Evolutionary conservation across 1,284 basidiomycete species (phyloP).

Genomic region (Vanrija sp.): DNA sequence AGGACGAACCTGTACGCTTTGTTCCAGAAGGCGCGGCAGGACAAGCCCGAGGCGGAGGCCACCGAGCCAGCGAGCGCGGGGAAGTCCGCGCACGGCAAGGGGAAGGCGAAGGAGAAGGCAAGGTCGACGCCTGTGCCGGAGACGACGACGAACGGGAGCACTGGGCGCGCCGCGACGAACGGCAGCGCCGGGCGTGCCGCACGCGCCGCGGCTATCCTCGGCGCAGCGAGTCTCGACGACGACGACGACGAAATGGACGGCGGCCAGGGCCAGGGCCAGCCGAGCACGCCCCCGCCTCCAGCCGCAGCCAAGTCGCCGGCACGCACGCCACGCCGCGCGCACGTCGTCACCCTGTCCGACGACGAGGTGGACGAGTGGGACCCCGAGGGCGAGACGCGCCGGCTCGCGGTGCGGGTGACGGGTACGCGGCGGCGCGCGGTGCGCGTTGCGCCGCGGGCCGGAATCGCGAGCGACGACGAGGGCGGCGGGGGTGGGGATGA

Average conservation of each 20-base stretch:
- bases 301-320: background rate
- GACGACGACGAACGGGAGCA: too few relatives aligned
- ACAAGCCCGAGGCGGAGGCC: too few relatives aligned
- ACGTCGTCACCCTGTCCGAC: slow-evolving; percentile 28
- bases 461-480: slow-evolving; percentile 10
- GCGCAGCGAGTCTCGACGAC: background rate
- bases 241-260: background rate
- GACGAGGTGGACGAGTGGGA: slow-evolving; percentile 40
- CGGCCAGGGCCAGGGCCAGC: background rate
- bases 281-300: background rate
- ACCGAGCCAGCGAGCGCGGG: too few relatives aligned
- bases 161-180: too few relatives aligned
- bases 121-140: too few relatives aligned
- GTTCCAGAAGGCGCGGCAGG: too few relatives aligned
- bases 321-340: slow-evolving; percentile 3
- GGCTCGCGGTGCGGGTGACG: background rate
- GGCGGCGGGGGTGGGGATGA: background rate
- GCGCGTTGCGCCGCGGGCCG: background rate
- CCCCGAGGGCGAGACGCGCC: slow-evolving; percentile 20
- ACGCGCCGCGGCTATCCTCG: too few relatives aligned
- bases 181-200: too few relatives aligned
- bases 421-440: slow-evolving; percentile 14
- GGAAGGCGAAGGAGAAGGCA: too few relatives aligned
- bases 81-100: too few relatives aligned
- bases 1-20: too few relatives aligned